Base-by-base conservation (phyloP, 2,329 filamentous ascomycete genomes). In the Penicillium sp. region DNA sequence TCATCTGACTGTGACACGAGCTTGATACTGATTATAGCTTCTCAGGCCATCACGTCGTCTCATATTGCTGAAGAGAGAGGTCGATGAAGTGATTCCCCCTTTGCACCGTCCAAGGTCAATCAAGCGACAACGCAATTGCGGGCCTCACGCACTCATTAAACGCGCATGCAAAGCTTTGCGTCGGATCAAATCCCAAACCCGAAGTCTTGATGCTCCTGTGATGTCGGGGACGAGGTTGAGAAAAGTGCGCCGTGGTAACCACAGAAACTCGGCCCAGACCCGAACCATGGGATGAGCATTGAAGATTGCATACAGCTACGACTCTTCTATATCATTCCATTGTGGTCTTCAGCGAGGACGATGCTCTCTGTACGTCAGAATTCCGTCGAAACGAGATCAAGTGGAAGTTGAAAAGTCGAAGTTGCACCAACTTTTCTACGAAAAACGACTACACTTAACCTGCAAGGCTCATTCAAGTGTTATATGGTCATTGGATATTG, bases 231-330 rank as follows among this genome's bases (percentile, higher is more conserved):
- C 1, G 49, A 14, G 39, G 19, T 24, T 47, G 36, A 22, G 31
- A 43, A 53, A 37, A 27, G 7, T 16, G 14, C 2, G 24, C 50
- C 10, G 19, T 52, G 37, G 49, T 43, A 44, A 46, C 19, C 49
- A 41, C 55, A 39, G 39, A 37, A 52, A 51, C 55, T 49, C 39
- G 22, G 47, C 16, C 40, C 33, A 46, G 40, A 27, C 53, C 47
- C 39, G 53, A 60, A 55, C 54, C 40, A 33, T 49, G 50, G 56
- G 40, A 55, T 36, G 40, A 40, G 33, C 47, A 56, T 35, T 19
- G 35, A 19, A 9, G 31, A 36, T 11, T 13, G n/a, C 36, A 37
- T n/a, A 24, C 37, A 33, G 10, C 35, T 41, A 19, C n/a, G 14
- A 10, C 37, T 46, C 39, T 46, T 24, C 14, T 31, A 2, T 31